These are phyloP conservation scores for Aspergillus sp. DNA, from an alignment of 2,329 filamentous ascomycete genomes.

Conservation along the genomic window DNA sequence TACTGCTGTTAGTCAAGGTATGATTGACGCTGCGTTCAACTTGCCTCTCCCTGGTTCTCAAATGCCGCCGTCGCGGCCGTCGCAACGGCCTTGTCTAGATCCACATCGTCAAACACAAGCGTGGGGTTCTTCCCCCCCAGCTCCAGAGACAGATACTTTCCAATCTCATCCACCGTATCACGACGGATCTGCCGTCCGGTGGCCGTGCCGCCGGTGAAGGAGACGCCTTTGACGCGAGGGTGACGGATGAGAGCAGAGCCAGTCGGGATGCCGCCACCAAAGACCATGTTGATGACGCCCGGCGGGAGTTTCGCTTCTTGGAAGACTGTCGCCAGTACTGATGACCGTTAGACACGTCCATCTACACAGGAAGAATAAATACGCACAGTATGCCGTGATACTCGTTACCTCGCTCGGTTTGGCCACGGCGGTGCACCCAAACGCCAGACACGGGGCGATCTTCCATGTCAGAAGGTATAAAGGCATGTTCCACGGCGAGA, in stretches of 20 bases:
- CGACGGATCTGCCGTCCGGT: constrained; percentile 18
- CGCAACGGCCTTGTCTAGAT: constrained; percentile 13
- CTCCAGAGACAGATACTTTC: constrained; percentile 19
- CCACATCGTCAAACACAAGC: constrained; percentile 18
- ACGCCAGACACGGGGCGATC: constrained; percentile 20
- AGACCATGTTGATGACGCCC: constrained; percentile 17
- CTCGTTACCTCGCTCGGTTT: constrained; percentile 20
- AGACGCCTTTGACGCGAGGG: constrained; percentile 16
- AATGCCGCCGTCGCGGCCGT: constrained; percentile 17
- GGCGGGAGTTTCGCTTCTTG: constrained; percentile 14
- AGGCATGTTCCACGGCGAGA: constrained; percentile 22
- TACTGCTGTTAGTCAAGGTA: constrained; percentile 1
- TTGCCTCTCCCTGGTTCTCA: constrained; percentile 17
- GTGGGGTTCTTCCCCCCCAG: constrained; percentile 20
- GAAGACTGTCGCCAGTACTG: constrained; percentile 17
- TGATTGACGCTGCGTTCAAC: neutral
- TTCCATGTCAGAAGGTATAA: constrained; percentile 21
- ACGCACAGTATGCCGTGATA: constrained; percentile 14
- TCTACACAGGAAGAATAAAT: neutral
- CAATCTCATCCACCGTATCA: constrained; percentile 21
- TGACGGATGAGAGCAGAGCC: constrained; percentile 15
- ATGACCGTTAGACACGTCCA: neutral
- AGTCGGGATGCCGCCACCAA: constrained; percentile 12
- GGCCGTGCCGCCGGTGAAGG: constrained; percentile 17
- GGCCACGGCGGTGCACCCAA: constrained; percentile 18